Evolutionary conservation across 495 filamentous ascomycete genomes (phyloP).

Genomic region (Aspergillus avenaceus): DNA sequence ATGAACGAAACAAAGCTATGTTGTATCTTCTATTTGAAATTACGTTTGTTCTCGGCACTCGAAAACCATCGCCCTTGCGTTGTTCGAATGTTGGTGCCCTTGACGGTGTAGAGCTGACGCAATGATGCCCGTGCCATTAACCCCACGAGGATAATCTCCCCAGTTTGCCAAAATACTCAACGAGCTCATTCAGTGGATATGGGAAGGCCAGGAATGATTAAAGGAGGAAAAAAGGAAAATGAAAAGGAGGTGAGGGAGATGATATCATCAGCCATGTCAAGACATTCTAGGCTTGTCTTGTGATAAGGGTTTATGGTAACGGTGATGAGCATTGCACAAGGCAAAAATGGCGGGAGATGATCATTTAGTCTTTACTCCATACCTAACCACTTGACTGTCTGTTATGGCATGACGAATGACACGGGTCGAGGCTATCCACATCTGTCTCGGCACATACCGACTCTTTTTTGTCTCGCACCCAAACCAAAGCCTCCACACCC

Average conservation of each 20-base stretch:
- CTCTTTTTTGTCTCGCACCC: not conserved
- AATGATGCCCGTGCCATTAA: conserved; percentile 8
- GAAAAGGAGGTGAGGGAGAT: not conserved
- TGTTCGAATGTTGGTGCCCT: not conserved
- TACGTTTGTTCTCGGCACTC: not conserved
- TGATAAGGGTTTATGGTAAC: not conserved
- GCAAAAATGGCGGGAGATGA: conserved; percentile 17
- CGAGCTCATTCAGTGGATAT: too few species aligned
- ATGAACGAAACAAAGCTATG: too few species aligned
- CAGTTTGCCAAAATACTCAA: too few species aligned
- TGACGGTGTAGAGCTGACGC: conserved; percentile 12
- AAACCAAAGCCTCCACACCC: not conserved
- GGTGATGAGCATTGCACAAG: conserved; percentile 1
- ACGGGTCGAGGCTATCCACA: not conserved
- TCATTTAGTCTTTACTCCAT: conserved; percentile 8
- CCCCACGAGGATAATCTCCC: too few species aligned
- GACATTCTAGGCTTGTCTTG: not conserved
- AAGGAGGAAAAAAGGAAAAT: not conserved
- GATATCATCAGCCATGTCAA: not conserved
- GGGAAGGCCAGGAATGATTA: not conserved
- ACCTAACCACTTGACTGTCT: not conserved
- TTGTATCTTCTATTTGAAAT: too few species aligned
- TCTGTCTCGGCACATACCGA: not conserved
- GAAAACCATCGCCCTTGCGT: conserved; percentile 11
- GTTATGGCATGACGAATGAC: not conserved